phyloP scores from a whole-genome alignment of 2,329 filamentous ascomycete species.

The Botrytis elliptica region DNA sequence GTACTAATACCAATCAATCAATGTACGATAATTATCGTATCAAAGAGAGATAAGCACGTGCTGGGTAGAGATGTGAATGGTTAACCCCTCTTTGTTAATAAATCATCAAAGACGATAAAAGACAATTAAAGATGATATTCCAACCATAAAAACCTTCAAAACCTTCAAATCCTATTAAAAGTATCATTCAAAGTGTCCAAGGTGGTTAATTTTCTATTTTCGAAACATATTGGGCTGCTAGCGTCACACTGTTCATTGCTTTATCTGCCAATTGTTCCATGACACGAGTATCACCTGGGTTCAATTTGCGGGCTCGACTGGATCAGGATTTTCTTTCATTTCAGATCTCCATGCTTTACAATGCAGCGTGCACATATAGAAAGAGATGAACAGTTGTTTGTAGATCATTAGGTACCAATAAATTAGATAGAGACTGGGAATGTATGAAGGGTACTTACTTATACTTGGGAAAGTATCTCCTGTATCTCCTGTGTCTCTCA shows the following conservation, averaged over 20 bases:
- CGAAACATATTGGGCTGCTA: constrained; percentile 29
- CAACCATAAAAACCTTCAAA: background rate
- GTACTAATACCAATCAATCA: background rate
- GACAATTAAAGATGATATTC: no score
- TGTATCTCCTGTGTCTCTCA: background rate
- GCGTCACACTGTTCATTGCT: constrained; percentile 27
- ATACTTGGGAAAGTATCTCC: no score
- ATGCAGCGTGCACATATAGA: background rate
- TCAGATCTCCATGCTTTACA: constrained; percentile 3
- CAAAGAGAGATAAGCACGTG: constrained; percentile 1
- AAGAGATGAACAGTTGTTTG: background rate
- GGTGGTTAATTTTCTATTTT: background rate
- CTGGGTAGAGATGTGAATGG: background rate
- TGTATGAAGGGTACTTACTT: background rate
- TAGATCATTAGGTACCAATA: background rate
- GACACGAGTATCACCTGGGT: constrained; percentile 30
- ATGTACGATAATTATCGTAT: background rate
- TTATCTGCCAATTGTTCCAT: constrained; percentile 31
- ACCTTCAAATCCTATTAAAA: background rate
- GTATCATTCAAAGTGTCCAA: background rate
- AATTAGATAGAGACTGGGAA: background rate
- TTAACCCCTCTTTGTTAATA: constrained; percentile 14
- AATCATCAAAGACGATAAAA: background rate
- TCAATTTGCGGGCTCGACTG: background rate
- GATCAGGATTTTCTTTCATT: constrained; percentile 28